Percentiles rank a stretch among this genome's conserved stretches.
Evolutionary conservation across 2,329 filamentous ascomycete species (phyloP).

Genomic region (Dactylellina cionopaga): DNA sequence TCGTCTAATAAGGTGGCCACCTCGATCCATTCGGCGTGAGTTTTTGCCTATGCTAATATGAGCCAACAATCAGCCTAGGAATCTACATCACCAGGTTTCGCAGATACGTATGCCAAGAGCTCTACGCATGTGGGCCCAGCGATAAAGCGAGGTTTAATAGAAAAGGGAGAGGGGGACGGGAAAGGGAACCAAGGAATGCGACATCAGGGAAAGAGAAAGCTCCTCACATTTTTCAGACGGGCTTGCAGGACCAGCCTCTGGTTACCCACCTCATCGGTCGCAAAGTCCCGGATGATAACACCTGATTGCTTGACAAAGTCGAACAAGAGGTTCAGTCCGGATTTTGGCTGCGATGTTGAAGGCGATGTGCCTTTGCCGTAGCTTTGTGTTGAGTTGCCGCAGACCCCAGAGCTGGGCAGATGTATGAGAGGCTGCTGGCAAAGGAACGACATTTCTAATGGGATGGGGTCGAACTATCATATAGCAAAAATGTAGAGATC

Average conservation of each 20-base stretch:
- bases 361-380: slow-evolving; percentile 12
- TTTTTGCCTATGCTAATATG: slow-evolving; percentile 69
- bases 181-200: background rate
- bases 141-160: background rate
- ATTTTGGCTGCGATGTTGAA: slow-evolving; percentile 30
- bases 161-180: background rate
- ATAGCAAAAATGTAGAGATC: background rate
- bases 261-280: slow-evolving; percentile 49
- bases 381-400: slow-evolving; percentile 33
- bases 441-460: slow-evolving; percentile 41
- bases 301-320: slow-evolving; percentile 44
- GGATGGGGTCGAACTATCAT: background rate
- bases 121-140: slow-evolving; percentile 19
- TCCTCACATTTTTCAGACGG: slow-evolving; percentile 49
- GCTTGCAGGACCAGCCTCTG: slow-evolving; percentile 50
- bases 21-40: slow-evolving; percentile 76
- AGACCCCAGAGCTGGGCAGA: slow-evolving; percentile 28
- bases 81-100: slow-evolving; percentile 30
- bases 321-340: slow-evolving; percentile 33
- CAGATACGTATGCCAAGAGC: slow-evolving; percentile 36
- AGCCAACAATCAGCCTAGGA: slow-evolving; percentile 38
- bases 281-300: slow-evolving; percentile 38
- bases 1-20: slow-evolving; percentile 80
- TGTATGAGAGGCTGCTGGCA: slow-evolving; percentile 43
- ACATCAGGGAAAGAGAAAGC: background rate